These are phyloP conservation scores for Sistotremastrum suecicum DNA, from an alignment of 768 basidiomycete species.

Conservation along the genomic window DNA sequence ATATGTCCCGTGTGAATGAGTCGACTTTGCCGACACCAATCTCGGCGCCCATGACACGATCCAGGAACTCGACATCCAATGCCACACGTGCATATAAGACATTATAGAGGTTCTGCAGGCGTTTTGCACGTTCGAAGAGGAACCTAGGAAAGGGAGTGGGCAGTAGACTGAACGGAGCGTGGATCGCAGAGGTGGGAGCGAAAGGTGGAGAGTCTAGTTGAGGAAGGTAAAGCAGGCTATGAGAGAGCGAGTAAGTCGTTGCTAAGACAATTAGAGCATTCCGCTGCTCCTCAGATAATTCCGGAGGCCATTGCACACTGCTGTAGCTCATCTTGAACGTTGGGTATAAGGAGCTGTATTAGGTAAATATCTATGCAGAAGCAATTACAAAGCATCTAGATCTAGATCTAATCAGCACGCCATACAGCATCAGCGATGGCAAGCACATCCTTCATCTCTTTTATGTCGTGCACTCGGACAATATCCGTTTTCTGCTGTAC, in stretches of 20 bases:
- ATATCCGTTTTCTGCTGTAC: conserved; percentile 59
- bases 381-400: too few relatives aligned
- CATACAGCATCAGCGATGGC: conserved; percentile 50
- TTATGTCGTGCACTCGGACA: conserved; percentile 73
- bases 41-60: conserved; percentile 69
- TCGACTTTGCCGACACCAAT: conserved; percentile 71
- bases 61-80: conserved; percentile 64
- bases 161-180: conserved; percentile 80
- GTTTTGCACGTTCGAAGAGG: conserved; percentile 50
- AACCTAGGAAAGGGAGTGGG: conserved; percentile 74
- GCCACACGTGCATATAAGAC: conserved; percentile 75
- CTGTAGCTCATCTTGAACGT: too few relatives aligned
- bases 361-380: too few relatives aligned
- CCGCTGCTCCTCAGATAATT: conserved; percentile 41
- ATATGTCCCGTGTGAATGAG: conserved; percentile 73
- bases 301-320: conserved; percentile 54
- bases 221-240: conserved; percentile 76
- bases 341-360: too few relatives aligned
- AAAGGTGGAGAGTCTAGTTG: conserved; percentile 23
- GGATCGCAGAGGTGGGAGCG: conserved; percentile 58
- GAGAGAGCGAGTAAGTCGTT: conserved; percentile 72
- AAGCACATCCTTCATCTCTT: conserved; percentile 61
- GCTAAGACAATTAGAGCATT: conserved; percentile 48
- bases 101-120: conserved; percentile 70
- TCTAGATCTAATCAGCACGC: conserved; percentile 6